These are phyloP conservation scores for Schizonepeta tenuifolia DNA, from an alignment of 257 asterid species.

Conservation along the genomic window DNA sequence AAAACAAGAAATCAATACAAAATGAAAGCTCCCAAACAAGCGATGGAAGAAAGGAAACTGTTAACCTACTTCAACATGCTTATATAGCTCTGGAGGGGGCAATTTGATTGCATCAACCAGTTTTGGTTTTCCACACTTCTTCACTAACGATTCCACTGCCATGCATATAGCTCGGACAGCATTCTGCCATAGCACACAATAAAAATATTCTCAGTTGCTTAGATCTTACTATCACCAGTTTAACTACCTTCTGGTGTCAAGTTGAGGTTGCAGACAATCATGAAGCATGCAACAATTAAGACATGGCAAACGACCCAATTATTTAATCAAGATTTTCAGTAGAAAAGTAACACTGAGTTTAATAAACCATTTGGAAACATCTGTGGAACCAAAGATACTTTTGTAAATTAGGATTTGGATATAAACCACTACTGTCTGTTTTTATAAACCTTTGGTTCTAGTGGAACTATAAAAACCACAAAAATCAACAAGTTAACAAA, in stretches of 20 bases:
- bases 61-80: constrained; percentile 81
- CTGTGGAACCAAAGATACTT: neutral
- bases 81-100: constrained; percentile 93
- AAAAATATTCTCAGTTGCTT: constrained; percentile 12
- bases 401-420: too few relatives aligned
- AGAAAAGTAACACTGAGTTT: neutral
- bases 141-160: constrained; percentile 78
- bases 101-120: constrained; percentile 88
- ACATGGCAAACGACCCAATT: constrained; percentile 8
- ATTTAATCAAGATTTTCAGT: neutral
- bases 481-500: too few relatives aligned
- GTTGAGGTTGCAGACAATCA: neutral
- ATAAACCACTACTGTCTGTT: too few relatives aligned
- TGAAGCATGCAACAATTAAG: constrained; percentile 23
- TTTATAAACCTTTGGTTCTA: too few relatives aligned
- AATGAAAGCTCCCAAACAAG: constrained; percentile 4
- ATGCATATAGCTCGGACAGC: constrained; percentile 81
- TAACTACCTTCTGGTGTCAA: neutral
- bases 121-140: constrained; percentile 90
- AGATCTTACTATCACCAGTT: constrained; percentile 17
- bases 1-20: constrained; percentile 15
- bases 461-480: too few relatives aligned
- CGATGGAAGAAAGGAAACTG: constrained; percentile 12
- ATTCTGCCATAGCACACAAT: constrained; percentile 57
- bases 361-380: neutral